These are phyloP conservation scores for Arthrobotrys sphaeroides DNA, from an alignment of 2,329 filamentous ascomycete species.

Conservation along the genomic window DNA sequence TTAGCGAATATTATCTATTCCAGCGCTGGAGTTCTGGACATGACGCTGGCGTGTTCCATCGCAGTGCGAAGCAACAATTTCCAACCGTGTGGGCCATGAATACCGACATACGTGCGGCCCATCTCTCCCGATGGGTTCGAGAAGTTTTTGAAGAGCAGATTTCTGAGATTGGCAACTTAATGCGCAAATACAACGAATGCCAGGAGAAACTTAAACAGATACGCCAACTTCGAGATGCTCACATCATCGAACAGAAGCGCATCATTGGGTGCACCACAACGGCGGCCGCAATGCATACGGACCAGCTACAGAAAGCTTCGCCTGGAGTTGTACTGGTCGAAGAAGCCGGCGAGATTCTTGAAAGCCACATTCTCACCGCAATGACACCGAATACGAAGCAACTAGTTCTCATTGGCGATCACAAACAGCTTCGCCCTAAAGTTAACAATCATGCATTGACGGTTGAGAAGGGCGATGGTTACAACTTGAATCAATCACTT, in stretches of 20 bases:
- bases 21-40: conserved; percentile 66
- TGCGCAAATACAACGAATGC: conserved; percentile 62
- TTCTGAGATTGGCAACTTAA: conserved; percentile 61
- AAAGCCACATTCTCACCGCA: conserved; percentile 72
- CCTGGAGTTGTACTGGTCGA: conserved; percentile 74
- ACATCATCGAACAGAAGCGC: conserved; percentile 66
- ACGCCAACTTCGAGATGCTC: conserved; percentile 62
- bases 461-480: conserved; percentile 73
- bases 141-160: conserved; percentile 66
- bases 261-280: conserved; percentile 80
- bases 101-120: conserved; percentile 59
- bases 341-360: conserved; percentile 78
- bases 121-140: conserved; percentile 63
- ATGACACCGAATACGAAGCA: conserved; percentile 69
- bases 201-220: conserved; percentile 64
- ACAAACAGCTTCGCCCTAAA: conserved; percentile 76
- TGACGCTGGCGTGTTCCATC: conserved; percentile 64
- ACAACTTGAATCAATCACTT: conserved; percentile 73
- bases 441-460: conserved; percentile 70
- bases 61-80: conserved; percentile 58
- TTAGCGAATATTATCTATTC: conserved; percentile 66
- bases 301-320: conserved; percentile 66
- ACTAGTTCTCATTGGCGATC: conserved; percentile 76
- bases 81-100: conserved; percentile 67
- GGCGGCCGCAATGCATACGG: conserved; percentile 71